Conservation (phyloP, 306 rosid genomes). For the Lotus japonicus region DNA sequence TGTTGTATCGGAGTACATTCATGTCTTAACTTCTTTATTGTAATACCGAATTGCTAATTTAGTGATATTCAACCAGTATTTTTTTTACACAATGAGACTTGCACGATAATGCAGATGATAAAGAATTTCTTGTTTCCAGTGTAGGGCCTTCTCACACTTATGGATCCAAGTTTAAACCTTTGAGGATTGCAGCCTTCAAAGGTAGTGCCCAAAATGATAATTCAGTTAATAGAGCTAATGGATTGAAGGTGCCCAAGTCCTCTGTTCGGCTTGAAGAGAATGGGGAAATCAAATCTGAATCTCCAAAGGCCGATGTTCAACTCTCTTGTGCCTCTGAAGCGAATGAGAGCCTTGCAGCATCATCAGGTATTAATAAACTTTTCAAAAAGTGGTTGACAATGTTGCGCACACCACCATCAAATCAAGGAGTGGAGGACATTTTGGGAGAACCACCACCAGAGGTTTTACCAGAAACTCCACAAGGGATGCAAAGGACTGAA, state of each 20-base stretch:
- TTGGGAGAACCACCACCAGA: conserved; percentile 44
- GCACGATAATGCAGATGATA: conserved; percentile 1
- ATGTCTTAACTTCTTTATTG: background rate
- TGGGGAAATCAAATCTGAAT: conserved; percentile 37
- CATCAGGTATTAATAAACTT: conserved; percentile 58
- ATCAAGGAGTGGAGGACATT: conserved; percentile 40
- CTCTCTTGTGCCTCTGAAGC: conserved; percentile 54
- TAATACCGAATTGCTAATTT: too few species aligned
- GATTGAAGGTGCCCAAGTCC: conserved; percentile 52
- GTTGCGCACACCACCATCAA: conserved; percentile 51
- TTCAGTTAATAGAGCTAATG: conserved; percentile 48
- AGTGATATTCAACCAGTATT: background rate
- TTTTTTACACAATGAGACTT: background rate
- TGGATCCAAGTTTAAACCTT: conserved; percentile 46
- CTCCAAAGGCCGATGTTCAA: conserved; percentile 53
- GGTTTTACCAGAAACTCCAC: conserved; percentile 32
- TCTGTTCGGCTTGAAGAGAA: conserved; percentile 59
- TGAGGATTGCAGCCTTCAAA: conserved; percentile 69
- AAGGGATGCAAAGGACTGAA: conserved; percentile 32
- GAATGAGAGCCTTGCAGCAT: conserved; percentile 40
- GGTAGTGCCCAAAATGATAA: conserved; percentile 56
- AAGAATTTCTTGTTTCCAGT: conserved; percentile 64
- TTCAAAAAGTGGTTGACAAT: conserved; percentile 69
- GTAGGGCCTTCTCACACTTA: conserved; percentile 60
- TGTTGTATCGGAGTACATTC: background rate